phyloP scores from a whole-genome alignment of 345 rosid species.

The Eutrema yunnanense region DNA sequence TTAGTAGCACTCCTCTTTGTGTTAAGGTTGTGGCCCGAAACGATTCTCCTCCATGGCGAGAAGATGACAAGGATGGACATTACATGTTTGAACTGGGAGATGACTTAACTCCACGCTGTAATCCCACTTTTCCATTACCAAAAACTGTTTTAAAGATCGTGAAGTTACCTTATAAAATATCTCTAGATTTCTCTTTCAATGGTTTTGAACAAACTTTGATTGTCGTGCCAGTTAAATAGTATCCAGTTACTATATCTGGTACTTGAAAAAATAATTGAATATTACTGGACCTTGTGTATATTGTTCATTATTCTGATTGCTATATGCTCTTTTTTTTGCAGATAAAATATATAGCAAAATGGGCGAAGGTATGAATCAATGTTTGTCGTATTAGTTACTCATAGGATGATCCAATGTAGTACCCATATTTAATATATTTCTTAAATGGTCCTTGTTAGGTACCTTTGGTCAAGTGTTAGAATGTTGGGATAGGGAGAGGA shows the following conservation, averaged over 20 bases:
- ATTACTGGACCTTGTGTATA: background rate
- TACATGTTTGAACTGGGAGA: constrained; percentile 96
- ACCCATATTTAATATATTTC: background rate
- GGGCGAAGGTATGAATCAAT: constrained; percentile 67
- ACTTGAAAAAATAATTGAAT: background rate
- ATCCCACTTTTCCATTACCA: constrained; percentile 50
- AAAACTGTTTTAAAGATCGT: constrained; percentile 16
- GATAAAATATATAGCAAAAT: constrained; percentile 81
- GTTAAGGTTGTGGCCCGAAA: constrained; percentile 58
- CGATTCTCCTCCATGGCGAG: constrained; percentile 87
- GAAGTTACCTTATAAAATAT: background rate
- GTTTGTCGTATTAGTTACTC: background rate
- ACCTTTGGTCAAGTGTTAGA: constrained; percentile 91
- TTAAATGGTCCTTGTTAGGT: constrained; percentile 32
- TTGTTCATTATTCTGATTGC: constrained; percentile 1
- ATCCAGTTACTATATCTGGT: constrained; percentile 4
- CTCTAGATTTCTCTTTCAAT: background rate
- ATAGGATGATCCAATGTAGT: background rate
- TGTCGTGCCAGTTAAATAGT: background rate
- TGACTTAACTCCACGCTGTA: constrained; percentile 92
- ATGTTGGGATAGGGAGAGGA: constrained; percentile 86
- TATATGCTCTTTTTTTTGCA: constrained; percentile 30
- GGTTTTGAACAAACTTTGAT: background rate
- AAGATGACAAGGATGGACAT: constrained; percentile 98
- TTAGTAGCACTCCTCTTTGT: constrained; percentile 37